A percentile compares a stretch with the other conserved stretches of the same genome.
Conservation (phyloP, 164 flowering plant genomes). For the Umbilicus rupestris region DNA sequence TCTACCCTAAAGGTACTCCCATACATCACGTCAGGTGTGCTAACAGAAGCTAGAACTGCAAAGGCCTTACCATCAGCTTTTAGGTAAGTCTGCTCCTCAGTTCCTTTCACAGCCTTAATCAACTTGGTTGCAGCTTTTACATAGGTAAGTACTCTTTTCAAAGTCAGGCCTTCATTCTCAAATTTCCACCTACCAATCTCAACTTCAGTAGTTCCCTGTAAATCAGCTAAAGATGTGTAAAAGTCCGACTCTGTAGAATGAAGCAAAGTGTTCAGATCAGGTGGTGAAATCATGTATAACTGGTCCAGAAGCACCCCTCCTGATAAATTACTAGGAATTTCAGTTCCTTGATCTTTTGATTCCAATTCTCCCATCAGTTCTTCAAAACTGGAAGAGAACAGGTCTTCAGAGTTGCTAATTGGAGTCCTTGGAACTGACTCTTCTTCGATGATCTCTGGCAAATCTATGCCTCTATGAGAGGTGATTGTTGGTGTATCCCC, state of each 20-base stretch:
- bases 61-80: constrained; percentile 75
- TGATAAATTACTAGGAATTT: constrained; percentile 55
- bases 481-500: constrained; percentile 24
- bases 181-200: constrained; percentile 64
- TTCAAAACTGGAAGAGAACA: constrained; percentile 44
- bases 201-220: constrained; percentile 67
- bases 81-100: constrained; percentile 77
- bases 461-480: constrained; percentile 16
- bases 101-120: constrained; percentile 69
- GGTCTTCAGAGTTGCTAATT: constrained; percentile 34
- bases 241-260: constrained; percentile 66
- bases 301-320: constrained; percentile 79
- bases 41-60: constrained; percentile 57
- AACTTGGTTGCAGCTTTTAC: constrained; percentile 60
- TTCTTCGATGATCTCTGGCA: constrained; percentile 38
- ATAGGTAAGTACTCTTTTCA: constrained; percentile 57
- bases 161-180: constrained; percentile 45
- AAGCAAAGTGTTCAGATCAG: constrained; percentile 60
- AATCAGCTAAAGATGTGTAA: constrained; percentile 38
- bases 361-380: constrained; percentile 47
- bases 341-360: constrained; percentile 47
- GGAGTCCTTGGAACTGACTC: constrained; percentile 21
- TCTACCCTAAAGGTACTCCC: constrained; percentile 67
- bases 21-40: constrained; percentile 85
- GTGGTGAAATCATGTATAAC: constrained; percentile 42